phyloP scores from a whole-genome alignment of 306 rosid species.

The Fragaria nilgerrensis region DNA sequence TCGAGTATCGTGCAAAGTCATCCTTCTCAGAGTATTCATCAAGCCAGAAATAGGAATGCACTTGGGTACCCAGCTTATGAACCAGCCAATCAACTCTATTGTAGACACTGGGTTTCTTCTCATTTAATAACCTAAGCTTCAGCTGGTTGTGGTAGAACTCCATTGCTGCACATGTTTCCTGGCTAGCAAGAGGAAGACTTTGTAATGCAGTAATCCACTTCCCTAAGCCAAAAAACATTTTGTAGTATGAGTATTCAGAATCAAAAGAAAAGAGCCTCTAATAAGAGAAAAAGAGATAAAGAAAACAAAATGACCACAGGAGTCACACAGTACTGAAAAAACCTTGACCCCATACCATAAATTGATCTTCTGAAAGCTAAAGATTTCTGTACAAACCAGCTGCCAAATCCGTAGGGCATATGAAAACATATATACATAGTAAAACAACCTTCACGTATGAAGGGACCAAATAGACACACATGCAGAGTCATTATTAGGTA shows the following conservation, averaged over 20 bases:
- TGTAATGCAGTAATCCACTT: slow-evolving; percentile 61
- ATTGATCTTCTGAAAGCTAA: neutral
- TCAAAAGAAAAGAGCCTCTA: neutral
- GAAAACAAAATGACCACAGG: neutral
- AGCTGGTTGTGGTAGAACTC: slow-evolving; percentile 84
- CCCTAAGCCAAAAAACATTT: slow-evolving; percentile 45
- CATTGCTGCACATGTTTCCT: slow-evolving; percentile 74
- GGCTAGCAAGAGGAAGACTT: slow-evolving; percentile 81
- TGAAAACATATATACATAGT: neutral
- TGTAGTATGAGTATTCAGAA: slow-evolving; percentile 6
- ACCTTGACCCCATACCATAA: neutral
- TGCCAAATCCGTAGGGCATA: neutral
- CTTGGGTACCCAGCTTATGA: slow-evolving; percentile 79
- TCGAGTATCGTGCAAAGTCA: slow-evolving; percentile 79
- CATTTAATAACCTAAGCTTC: slow-evolving; percentile 71
- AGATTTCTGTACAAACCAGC: neutral
- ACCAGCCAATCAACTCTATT: slow-evolving; percentile 81
- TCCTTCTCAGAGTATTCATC: slow-evolving; percentile 84
- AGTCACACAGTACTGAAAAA: neutral
- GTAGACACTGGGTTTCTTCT: slow-evolving; percentile 56
- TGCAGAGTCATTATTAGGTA: neutral
- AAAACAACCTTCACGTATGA: neutral
- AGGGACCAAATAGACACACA: neutral
- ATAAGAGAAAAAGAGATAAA: neutral
- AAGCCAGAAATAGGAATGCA: slow-evolving; percentile 89